Percentiles rank a stretch among this genome's conserved stretches.
phyloP scores from a whole-genome alignment of 495 filamentous ascomycete genomes.

The Diplogelasinospora grovesii region DNA sequence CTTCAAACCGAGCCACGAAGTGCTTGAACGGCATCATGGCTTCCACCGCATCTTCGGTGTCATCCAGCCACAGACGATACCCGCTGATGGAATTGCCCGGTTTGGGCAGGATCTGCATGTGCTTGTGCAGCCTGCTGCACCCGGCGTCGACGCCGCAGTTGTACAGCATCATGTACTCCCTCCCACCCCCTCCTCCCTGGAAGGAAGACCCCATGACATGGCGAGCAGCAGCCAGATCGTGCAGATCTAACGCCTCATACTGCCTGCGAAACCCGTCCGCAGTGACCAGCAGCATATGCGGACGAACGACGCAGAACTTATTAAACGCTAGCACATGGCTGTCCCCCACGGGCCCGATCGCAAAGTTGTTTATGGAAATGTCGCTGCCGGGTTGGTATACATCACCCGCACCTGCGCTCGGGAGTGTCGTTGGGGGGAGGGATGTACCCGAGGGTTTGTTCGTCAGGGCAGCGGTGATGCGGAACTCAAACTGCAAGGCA shows the following conservation, averaged over 20 bases:
- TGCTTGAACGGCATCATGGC: conserved; percentile 12
- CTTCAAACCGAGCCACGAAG: conserved; percentile 11
- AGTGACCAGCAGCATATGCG: conserved; percentile 35
- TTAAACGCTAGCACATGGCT: conserved; percentile 35
- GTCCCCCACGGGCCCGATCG: conserved; percentile 8
- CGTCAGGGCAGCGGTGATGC: too few species aligned
- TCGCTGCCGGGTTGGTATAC: conserved; percentile 22
- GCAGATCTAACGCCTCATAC: conserved; percentile 9
- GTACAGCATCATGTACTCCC: conserved; percentile 23
- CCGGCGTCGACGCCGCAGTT: conserved; percentile 34
- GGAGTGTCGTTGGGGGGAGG: too few species aligned
- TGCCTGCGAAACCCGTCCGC: conserved; percentile 33
- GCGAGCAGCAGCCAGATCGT: conserved; percentile 10
- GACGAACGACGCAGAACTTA: conserved; percentile 35
- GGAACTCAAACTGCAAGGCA: too few species aligned
- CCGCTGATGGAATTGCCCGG: conserved; percentile 2
- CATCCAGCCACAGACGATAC: conserved; percentile 13
- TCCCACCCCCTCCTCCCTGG: neutral
- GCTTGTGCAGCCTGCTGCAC: conserved; percentile 39
- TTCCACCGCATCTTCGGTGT: neutral
- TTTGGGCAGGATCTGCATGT: conserved; percentile 34
- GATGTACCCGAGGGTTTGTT: too few species aligned
- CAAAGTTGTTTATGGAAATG: conserved; percentile 16
- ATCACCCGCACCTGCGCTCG: too few species aligned
- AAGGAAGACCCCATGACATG: neutral